These are phyloP conservation scores for Magnusiomyces ingens DNA, from an alignment of 1,139 yeast species.

Conservation along the genomic window DNA sequence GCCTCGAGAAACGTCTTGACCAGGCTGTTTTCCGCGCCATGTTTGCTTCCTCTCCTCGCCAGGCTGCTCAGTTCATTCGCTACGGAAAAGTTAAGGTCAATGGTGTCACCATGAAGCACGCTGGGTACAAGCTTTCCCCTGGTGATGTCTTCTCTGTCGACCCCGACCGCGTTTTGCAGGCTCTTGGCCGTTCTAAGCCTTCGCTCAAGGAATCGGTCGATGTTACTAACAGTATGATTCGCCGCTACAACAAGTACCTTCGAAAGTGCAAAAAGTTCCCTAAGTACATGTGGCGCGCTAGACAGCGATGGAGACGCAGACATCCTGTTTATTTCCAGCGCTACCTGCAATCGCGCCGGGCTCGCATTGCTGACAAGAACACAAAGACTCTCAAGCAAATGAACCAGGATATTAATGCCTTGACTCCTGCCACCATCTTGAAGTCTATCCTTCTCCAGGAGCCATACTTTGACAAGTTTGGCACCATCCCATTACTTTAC, in stretches of 20 bases:
- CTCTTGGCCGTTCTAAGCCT: conserved; percentile 82
- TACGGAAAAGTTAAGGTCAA: conserved; percentile 83
- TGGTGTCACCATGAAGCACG: conserved; percentile 68
- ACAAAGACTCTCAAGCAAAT: conserved; percentile 31
- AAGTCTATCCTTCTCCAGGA: conserved; percentile 34
- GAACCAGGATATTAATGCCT: conserved; percentile 27
- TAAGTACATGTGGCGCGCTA: conserved; percentile 49
- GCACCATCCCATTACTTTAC: conserved; percentile 22
- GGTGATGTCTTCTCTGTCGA: conserved; percentile 85
- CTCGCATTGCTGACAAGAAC: conserved; percentile 27
- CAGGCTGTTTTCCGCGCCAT: conserved; percentile 83
- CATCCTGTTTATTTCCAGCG: conserved; percentile 36
- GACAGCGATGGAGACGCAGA: conserved; percentile 35
- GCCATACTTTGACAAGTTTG: conserved; percentile 30
- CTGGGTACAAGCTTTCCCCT: conserved; percentile 67
- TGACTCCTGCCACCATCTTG: conserved; percentile 38
- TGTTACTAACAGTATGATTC: conserved; percentile 63
- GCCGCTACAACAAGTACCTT: conserved; percentile 70
- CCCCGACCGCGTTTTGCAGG: conserved; percentile 80
- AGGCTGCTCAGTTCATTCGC: conserved; percentile 82
- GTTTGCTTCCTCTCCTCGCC: conserved; percentile 92
- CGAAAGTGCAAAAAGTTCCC: conserved; percentile 53
- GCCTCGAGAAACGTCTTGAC: conserved; percentile 81
- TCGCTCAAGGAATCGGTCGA: conserved; percentile 58
- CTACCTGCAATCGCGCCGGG: conserved; percentile 26